Evolutionary conservation across 78 protist species (phyloP).

Genomic region (Polysphondylium violaceum): DNA sequence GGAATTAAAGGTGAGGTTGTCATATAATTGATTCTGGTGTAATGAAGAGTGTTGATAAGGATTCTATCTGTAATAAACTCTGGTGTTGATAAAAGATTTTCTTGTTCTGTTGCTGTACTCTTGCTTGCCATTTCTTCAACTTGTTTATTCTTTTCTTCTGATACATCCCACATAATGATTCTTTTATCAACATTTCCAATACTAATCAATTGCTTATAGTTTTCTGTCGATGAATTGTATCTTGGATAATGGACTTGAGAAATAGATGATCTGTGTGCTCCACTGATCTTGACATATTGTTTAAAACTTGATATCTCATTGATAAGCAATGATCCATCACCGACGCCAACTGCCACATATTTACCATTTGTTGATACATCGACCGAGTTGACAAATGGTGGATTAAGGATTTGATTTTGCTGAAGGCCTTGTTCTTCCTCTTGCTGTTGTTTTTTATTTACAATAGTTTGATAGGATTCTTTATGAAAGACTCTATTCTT

Average conservation of each 20-base stretch:
- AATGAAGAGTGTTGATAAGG: neutral
- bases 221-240: slow-evolving; percentile 10
- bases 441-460: neutral
- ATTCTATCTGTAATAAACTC: slow-evolving; percentile 14
- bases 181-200: slow-evolving; percentile 37
- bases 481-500: slow-evolving; percentile 23
- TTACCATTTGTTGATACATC: slow-evolving; percentile 57
- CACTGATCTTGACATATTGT: neutral
- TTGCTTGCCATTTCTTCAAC: no score
- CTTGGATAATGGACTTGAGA: slow-evolving; percentile 53
- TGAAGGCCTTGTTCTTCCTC: slow-evolving; percentile 1
- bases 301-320: slow-evolving; percentile 46
- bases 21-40: slow-evolving; percentile 25
- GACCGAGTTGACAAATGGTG: slow-evolving; percentile 66
- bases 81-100: neutral
- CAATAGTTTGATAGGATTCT: slow-evolving; percentile 20
- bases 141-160: slow-evolving; percentile 13
- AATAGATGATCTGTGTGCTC: slow-evolving; percentile 23
- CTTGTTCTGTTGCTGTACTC: neutral
- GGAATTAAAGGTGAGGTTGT: slow-evolving; percentile 8
- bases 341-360: slow-evolving; percentile 28
- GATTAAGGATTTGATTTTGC: slow-evolving; percentile 69
- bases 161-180: slow-evolving; percentile 37
- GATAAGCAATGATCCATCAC: slow-evolving; percentile 28
- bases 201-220: slow-evolving; percentile 18